Evolutionary conservation across 139 green algal species (phyloP).

Genomic region (Spirogloea muscicola): DNA sequence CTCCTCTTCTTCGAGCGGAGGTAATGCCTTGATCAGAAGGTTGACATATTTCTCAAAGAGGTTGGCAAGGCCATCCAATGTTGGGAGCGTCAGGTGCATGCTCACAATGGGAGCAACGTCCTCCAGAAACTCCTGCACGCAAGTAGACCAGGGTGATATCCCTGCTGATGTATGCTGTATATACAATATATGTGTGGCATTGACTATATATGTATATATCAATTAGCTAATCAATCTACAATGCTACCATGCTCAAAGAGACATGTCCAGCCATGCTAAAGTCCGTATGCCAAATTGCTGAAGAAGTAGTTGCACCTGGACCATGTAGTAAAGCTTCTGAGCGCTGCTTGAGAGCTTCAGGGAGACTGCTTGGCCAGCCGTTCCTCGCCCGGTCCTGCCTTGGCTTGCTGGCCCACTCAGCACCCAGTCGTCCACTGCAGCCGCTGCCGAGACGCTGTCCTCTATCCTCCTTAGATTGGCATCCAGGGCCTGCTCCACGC

Average conservation of each 20-base stretch:
- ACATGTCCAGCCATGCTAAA: too few species aligned
- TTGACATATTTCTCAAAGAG: slow-evolving; percentile 36
- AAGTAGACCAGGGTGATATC: background rate
- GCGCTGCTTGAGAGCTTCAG: slow-evolving; percentile 33
- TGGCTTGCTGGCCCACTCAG: slow-evolving; percentile 4
- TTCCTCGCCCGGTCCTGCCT: too few species aligned
- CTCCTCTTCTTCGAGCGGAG: background rate
- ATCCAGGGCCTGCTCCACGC: slow-evolving; percentile 28
- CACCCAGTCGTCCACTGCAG: slow-evolving; percentile 22
- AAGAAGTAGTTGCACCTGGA: slow-evolving; percentile 31
- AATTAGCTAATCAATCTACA: too few species aligned
- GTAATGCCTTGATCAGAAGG: slow-evolving; percentile 19
- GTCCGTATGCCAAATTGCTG: too few species aligned
- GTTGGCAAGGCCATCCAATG: slow-evolving; percentile 5
- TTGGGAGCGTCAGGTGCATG: slow-evolving; percentile 23
- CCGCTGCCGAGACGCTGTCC: slow-evolving; percentile 9
- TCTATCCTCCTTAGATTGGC: slow-evolving; percentile 24
- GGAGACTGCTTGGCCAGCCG: background rate
- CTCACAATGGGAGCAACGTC: slow-evolving; percentile 18
- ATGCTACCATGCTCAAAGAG: too few species aligned
- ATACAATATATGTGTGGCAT: too few species aligned
- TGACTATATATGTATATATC: too few species aligned
- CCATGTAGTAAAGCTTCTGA: slow-evolving; percentile 1
- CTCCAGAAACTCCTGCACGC: slow-evolving; percentile 22
- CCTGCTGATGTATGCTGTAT: too few species aligned